Evolutionary conservation across 257 asterid species (phyloP).

Genomic region (Echium plantagineum): DNA sequence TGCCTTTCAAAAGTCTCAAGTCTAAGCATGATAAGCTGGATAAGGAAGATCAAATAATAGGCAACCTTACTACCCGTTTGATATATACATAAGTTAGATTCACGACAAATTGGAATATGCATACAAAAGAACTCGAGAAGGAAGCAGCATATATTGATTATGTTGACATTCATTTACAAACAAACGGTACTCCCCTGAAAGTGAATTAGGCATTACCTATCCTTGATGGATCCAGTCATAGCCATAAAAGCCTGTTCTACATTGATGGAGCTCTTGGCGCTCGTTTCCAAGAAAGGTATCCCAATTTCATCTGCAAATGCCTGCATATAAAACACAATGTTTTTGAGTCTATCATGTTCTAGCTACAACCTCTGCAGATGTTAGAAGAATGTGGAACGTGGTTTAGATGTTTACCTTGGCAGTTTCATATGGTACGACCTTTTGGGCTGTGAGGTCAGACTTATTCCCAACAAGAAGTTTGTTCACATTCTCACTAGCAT

Average conservation of each 20-base stretch:
- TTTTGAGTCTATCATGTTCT: not conserved
- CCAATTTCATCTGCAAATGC: conserved; percentile 59
- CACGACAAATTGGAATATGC: not conserved
- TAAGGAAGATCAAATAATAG: too few species aligned
- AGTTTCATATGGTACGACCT: conserved; percentile 10
- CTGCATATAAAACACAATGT: conserved; percentile 10
- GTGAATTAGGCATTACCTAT: conserved; percentile 23
- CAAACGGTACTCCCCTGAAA: not conserved
- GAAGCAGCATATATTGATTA: not conserved
- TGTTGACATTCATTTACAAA: not conserved
- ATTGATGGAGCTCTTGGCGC: conserved; percentile 49
- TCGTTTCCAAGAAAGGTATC: conserved; percentile 54
- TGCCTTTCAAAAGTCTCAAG: too few species aligned
- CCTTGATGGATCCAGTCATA: conserved; percentile 44
- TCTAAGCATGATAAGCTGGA: too few species aligned
- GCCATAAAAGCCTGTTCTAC: conserved; percentile 62
- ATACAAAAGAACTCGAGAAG: not conserved
- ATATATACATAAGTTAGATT: not conserved
- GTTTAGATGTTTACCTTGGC: conserved; percentile 5
- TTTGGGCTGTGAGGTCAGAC: conserved; percentile 10
- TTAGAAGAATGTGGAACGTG: not conserved
- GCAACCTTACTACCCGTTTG: too few species aligned
- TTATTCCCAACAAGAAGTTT: conserved; percentile 16
- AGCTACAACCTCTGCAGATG: not conserved
- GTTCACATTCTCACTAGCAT: conserved; percentile 19